Base-by-base conservation (phyloP, 176 grass and related monocot genomes). In the Carex parvula region DNA sequence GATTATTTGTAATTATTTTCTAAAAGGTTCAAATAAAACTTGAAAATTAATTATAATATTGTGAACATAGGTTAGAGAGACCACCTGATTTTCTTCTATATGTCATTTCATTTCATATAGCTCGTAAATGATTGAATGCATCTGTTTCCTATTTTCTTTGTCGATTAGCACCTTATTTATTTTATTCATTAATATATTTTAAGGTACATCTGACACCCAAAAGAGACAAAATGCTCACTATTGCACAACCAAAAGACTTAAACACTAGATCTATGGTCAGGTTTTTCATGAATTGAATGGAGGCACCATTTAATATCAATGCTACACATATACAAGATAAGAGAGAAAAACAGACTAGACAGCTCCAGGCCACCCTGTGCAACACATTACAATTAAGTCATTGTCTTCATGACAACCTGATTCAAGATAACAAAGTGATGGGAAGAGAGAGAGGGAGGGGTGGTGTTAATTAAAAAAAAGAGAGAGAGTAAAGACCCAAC, bases 301-400 rank as follows among this genome's bases (percentile, higher is more conserved):
- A 89, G 74, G 85, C 83, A 61, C 87, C 83, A 88, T 94, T 83
- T 64, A 92, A 92, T 86, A 79, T 59, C 73, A 85, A 88, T 84
- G 80, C 90, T 86, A 83, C 73, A 44, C 89, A 79, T 67, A 85
- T 90, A 94, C 87, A 88, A 86, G 90, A 77, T 79, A 63, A 35
- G 37, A 39, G n/a, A 83, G 32, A 79, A 82, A 90, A 82, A 68
- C 37, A 74, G 24, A 87, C 81, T 84, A 67, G 85, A 48, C 83
- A 90, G 80, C 69, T 78, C 52, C 26, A 78, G 52, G 60, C 75
- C 80, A 76, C 81, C 75, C 63, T 79, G 82, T 69, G 81, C 12
- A 58, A 60, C 32, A 73, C 55, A 77, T 79, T 76, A 85, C 71
- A 81, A 44, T 85, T 41, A 35, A 82, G 85, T 90, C 77, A 57